Base-by-base conservation (phyloP, 768 basidiomycete species). In the Pleurotus citrinopileatus region DNA sequence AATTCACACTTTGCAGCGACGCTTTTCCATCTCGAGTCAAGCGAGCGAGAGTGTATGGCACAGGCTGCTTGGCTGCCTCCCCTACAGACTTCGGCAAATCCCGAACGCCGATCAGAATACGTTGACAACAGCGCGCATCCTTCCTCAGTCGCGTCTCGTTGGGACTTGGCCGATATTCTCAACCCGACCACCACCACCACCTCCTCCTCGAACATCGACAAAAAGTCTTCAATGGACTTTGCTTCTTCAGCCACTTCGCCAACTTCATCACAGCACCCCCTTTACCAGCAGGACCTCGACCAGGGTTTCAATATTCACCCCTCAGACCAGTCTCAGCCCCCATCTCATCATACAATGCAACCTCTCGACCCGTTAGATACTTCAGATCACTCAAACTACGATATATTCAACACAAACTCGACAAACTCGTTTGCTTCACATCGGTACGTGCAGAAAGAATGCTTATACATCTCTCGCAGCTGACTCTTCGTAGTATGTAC, bases 391-490 rank as follows among this genome's bases (percentile, higher is more conserved):
- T 61, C 78, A 10, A 69, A 70, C 57, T 91, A 88, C 69, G 82
- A 86, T 66, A 67, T 90, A 47, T 89, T 88, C 54, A 74, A 73
- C 65, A 73, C 76, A 43, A 65, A 70, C 22, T 63, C 62, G 3
- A 60, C 65, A 55, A 57, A 60, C 58, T 70, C 80, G 5, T 82
- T 83, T 64, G 67, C 71, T 46, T 78, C 80, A 42, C 74, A 80
- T 55, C 82, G 86, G 61, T 89, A 89, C n/a, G n/a, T n/a, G n/a
- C 70, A 82, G 85, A 56, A 75, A 83, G 40, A 87, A 86, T 73
- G 83, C 84, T 27, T 84, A 86, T 47, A 87, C 87, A 0, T 83
- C 84, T 20, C n/a, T n/a, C n/a, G n/a, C n/a, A n/a, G n/a, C n/a
- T n/a, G n/a, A n/a, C n/a, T n/a, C 71, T 77, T 25, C 84, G 91